These are phyloP conservation scores for Nelumbo lutea DNA, from an alignment of 164 flowering plant species.

Conservation along the genomic window DNA sequence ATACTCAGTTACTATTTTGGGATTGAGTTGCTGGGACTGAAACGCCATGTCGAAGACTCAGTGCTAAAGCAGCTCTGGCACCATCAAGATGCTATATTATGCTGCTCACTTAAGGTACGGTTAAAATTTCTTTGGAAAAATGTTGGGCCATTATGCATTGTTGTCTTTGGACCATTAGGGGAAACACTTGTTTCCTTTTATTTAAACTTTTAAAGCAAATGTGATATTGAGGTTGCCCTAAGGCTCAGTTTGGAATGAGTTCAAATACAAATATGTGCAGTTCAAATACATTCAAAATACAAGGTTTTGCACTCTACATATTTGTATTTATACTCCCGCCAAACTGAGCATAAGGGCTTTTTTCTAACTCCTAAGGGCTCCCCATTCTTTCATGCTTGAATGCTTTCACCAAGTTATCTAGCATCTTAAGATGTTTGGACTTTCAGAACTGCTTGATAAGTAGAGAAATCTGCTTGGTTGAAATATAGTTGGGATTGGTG, in stretches of 20 bases:
- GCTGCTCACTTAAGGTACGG: slow-evolving; percentile 91
- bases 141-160: not conserved
- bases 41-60: slow-evolving; percentile 40
- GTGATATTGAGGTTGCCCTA: slow-evolving; percentile 54
- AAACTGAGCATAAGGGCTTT: too few species aligned
- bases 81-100: slow-evolving; percentile 85
- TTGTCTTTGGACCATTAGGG: not conserved
- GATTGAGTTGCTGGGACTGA: slow-evolving; percentile 57
- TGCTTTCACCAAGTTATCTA: too few species aligned
- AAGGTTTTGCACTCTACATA: too few species aligned
- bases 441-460: too few species aligned
- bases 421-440: too few species aligned
- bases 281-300: too few species aligned
- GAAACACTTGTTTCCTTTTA: not conserved
- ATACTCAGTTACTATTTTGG: slow-evolving; percentile 66
- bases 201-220: too few species aligned
- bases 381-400: too few species aligned
- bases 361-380: too few species aligned
- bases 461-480: not conserved
- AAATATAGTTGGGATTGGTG: not conserved
- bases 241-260: too few species aligned
- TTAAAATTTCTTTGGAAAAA: not conserved
- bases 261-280: too few species aligned
- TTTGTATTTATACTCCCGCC: too few species aligned
- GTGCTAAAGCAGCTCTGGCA: slow-evolving; percentile 78